Base-by-base conservation (phyloP, 2,329 filamentous ascomycete genomes). In the Curvularia eragrostidis region DNA sequence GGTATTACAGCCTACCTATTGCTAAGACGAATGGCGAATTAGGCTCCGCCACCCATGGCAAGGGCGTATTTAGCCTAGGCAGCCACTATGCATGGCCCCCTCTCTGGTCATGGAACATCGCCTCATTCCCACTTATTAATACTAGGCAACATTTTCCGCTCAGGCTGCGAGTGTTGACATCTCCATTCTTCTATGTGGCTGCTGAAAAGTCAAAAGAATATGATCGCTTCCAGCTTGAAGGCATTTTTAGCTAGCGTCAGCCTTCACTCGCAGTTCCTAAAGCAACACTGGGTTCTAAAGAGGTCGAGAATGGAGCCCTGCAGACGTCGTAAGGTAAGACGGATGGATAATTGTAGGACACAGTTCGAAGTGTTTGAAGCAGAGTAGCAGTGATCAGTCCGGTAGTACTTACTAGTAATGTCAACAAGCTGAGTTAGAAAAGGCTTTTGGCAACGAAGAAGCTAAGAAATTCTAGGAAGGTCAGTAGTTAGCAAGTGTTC, bases 151-250 rank as follows among this genome's bases (percentile, higher is more conserved):
- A 24, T 19, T 24, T 32, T 34, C 13, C 10, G 8, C 34, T 10
- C 12, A 52, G 24, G 13, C 24, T 12, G 13, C 15, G 30, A n/a
- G 32, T 12, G 52, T 53, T 30, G 19, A 5, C 24, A 13, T 36
- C 23, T 13, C 10, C 15, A 21, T 15, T 36, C 21, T 10, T 26
- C 24, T 7, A 15, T 34, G 7, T 38, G 34, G 26, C 18, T 39
- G 3, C 36, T 18, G 23, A 54, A 48, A 46, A 38, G 34, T 18
- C 50, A 53, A 28, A 53, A 34, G 13, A 30, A 30, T 23, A 51
- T 55, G 4, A 21, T 15, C 30, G 51, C 58, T 3, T 58, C 56
- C 9, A 52, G 51, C 7, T 34, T 55, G 10, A 53, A 53, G 41
- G 15, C 21, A 9, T 48, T 59, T 5, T 39, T 41, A 19, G 41